A percentile compares a stretch with the other conserved stretches of the same genome.
phyloP scores from a whole-genome alignment of 2,329 filamentous ascomycete genomes.

The Apiospora rasikravindrae region DNA sequence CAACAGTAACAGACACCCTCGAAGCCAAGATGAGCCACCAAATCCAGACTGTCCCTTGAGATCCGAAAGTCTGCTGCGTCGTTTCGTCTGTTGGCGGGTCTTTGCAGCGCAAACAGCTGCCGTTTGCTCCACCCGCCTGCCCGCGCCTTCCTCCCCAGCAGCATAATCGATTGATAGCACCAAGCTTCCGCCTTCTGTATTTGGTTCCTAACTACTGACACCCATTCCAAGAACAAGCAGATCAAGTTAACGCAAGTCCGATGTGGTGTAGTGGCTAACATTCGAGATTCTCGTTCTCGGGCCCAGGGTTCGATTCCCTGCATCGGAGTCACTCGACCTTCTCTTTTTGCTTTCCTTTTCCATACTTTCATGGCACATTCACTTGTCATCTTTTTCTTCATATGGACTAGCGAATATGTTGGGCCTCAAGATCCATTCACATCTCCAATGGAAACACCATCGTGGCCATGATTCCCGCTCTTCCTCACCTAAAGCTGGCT shows the following conservation, averaged over 20 bases:
- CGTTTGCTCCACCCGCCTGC: background rate
- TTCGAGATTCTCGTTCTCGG: constrained; percentile 12
- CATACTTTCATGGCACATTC: too few relatives aligned
- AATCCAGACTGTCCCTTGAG: background rate
- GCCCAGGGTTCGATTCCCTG: constrained; percentile 9
- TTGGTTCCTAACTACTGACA: background rate
- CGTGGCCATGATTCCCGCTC: background rate
- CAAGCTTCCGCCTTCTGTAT: background rate
- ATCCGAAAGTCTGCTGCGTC: background rate
- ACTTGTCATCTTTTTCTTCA: too few relatives aligned
- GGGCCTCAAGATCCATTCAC: too few relatives aligned
- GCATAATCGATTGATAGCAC: too few relatives aligned
- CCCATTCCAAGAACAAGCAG: background rate
- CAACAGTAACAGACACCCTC: background rate
- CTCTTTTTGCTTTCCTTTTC: background rate
- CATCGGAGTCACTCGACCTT: background rate
- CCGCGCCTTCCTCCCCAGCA: background rate
- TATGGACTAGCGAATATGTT: too few relatives aligned
- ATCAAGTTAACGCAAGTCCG: background rate
- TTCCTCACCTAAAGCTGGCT: background rate
- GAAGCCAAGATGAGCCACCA: background rate
- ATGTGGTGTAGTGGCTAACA: constrained; percentile 7
- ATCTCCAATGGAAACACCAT: background rate
- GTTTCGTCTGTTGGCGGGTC: background rate
- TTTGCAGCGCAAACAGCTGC: background rate